Conservation (phyloP, 1,284 basidiomycete species). For the Ceratobasidium theobromae region DNA sequence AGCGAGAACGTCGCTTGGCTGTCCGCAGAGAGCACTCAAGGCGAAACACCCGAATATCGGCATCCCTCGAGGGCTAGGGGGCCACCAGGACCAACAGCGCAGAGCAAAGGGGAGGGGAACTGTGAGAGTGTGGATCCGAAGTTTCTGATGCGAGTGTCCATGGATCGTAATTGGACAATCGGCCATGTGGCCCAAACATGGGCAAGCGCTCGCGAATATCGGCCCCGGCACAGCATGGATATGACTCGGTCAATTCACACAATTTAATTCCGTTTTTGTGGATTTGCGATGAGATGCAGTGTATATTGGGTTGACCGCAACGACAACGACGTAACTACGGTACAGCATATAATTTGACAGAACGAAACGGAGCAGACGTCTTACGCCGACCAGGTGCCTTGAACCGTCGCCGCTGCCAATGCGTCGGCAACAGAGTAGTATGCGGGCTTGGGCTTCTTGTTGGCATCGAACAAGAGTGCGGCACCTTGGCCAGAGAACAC, state of each 20-base stretch:
- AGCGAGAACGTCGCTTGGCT: neutral
- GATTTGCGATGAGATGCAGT: neutral
- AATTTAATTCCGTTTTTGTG: neutral
- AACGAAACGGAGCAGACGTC: neutral
- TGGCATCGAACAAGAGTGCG: conserved; percentile 39
- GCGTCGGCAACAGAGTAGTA: conserved; percentile 38
- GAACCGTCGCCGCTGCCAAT: conserved; percentile 32
- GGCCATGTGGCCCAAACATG: neutral
- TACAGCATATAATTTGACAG: neutral
- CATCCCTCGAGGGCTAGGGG: neutral
- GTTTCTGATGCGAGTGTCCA: neutral
- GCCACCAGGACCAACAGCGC: neutral
- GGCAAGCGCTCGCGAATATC: neutral
- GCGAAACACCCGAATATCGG: conserved; percentile 9
- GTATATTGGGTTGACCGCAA: neutral
- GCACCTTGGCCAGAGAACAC: conserved; percentile 41
- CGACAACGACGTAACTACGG: neutral
- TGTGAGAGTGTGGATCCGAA: neutral
- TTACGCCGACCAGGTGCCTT: conserved; percentile 2
- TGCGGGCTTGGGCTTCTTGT: conserved; percentile 41
- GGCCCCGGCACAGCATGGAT: too few relatives aligned
- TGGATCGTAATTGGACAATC: too few relatives aligned
- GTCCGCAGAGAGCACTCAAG: neutral
- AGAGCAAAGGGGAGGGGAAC: neutral
- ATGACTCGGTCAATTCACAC: too few relatives aligned